phyloP scores from a whole-genome alignment of 2,329 filamentous ascomycete genomes.

The Aspergillus pseudotamarii region DNA sequence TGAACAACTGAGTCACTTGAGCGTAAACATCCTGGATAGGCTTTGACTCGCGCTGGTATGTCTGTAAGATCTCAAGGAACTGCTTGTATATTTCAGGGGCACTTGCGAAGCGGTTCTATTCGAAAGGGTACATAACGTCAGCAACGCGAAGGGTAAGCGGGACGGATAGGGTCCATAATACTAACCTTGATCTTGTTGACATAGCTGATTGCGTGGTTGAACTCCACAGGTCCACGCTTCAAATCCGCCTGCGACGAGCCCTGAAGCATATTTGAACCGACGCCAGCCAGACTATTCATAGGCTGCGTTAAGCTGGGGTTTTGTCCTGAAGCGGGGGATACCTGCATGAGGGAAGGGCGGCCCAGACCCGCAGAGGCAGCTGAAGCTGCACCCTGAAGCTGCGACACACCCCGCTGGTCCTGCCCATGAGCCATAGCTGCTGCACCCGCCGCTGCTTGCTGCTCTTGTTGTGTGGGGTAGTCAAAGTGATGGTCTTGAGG shows the following conservation, averaged over 20 bases:
- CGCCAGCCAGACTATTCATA: conserved; percentile 64
- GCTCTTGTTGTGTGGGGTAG: conserved; percentile 47
- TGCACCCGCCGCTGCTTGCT: conserved; percentile 49
- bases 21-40: conserved; percentile 98
- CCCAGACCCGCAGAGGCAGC: conserved; percentile 55
- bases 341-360: conserved; percentile 54
- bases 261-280: conserved; percentile 60
- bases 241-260: conserved; percentile 53
- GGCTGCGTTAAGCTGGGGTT: conserved; percentile 52
- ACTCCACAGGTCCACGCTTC: conserved; percentile 92
- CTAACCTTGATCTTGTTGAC: conserved; percentile 99
- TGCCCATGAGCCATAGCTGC: conserved; percentile 59
- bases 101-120: conserved; percentile 89
- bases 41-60: conserved; percentile 96
- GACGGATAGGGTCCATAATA: not conserved
- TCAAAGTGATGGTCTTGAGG: conserved; percentile 48
- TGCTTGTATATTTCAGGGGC: conserved; percentile 99
- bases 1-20: conserved; percentile 93
- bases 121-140: not conserved
- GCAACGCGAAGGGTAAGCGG: not conserved
- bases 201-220: conserved; percentile 98
- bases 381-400: conserved; percentile 67
- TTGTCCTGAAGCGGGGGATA: conserved; percentile 45
- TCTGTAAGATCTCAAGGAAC: conserved; percentile 96
- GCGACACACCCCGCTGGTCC: conserved; percentile 67